Evolutionary conservation across 805 yeast species (phyloP).

Genomic region (Groenewaldozyma salmanticensis): DNA sequence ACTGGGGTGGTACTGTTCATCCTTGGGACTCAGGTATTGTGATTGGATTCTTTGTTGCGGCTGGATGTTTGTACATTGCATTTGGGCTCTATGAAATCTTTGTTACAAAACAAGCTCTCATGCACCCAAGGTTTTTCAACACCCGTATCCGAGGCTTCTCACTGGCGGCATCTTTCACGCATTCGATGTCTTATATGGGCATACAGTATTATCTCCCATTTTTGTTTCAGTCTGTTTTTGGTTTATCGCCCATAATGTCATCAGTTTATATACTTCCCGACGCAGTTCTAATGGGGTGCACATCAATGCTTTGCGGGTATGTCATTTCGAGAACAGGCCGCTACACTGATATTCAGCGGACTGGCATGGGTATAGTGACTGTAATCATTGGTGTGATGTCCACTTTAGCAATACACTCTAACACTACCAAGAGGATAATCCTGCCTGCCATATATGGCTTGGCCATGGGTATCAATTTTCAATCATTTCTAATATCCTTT

Average conservation of each 20-base stretch:
- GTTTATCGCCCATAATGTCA: constrained; percentile 30
- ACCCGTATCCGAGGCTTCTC: constrained; percentile 20
- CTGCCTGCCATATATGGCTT: constrained; percentile 39
- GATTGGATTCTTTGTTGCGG: constrained; percentile 34
- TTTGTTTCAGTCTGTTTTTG: constrained; percentile 39
- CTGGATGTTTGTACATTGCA: constrained; percentile 30
- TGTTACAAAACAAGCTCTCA: constrained; percentile 31
- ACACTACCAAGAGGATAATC: constrained; percentile 33
- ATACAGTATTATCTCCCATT: constrained; percentile 41
- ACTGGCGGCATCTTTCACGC: constrained; percentile 33
- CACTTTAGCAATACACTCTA: constrained; percentile 33
- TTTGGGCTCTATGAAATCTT: constrained; percentile 42
- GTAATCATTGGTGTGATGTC: constrained; percentile 38
- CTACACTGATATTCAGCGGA: constrained; percentile 34
- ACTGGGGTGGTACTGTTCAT: constrained; percentile 43
- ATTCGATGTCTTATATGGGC: constrained; percentile 41
- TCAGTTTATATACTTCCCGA: constrained; percentile 36
- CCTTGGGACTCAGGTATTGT: constrained; percentile 48
- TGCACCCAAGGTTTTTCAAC: constrained; percentile 34
- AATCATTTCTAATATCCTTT: constrained; percentile 38
- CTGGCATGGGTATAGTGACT: constrained; percentile 31
- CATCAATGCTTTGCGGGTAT: constrained; percentile 37
- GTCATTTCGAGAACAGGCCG: constrained; percentile 34
- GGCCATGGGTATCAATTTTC: constrained; percentile 39
- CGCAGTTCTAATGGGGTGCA: constrained; percentile 35